A percentile compares a stretch with the other conserved stretches of the same genome.
These are phyloP conservation scores for Rhytidhysteron rufulum DNA, from an alignment of 2,329 filamentous ascomycete species.

Conservation along the genomic window DNA sequence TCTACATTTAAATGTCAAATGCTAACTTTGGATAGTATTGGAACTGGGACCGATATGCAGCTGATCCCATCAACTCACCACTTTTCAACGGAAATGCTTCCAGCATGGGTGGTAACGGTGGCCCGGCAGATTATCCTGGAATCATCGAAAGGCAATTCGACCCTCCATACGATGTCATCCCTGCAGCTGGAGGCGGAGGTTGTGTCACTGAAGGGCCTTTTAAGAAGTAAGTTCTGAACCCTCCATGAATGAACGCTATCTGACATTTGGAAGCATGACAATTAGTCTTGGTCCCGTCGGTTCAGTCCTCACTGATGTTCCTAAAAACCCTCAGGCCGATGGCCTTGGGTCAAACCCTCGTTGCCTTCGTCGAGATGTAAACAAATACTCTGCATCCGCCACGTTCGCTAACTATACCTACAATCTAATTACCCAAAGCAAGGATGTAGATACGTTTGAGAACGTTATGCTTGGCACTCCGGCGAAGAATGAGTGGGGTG, in stretches of 20 bases:
- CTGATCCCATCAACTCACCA: slow-evolving; percentile 42
- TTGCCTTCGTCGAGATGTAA: slow-evolving; percentile 34
- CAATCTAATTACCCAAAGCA: slow-evolving; percentile 12
- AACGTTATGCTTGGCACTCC: slow-evolving; percentile 33
- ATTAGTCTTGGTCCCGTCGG: slow-evolving; percentile 46
- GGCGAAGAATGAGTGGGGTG: slow-evolving; percentile 25
- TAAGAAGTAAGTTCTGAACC: slow-evolving; percentile 27
- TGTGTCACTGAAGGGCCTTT: slow-evolving; percentile 51
- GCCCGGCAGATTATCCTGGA: slow-evolving; percentile 13
- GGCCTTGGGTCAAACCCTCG: slow-evolving; percentile 24
- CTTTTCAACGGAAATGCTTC: slow-evolving; percentile 54
- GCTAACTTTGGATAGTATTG: slow-evolving; percentile 34
- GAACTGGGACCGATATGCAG: slow-evolving; percentile 45
- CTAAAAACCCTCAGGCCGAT: slow-evolving; percentile 22
- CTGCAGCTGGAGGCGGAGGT: slow-evolving; percentile 50
- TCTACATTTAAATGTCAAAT: neutral
- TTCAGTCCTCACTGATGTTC: slow-evolving; percentile 22
- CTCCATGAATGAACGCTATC: neutral
- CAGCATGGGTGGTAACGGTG: slow-evolving; percentile 44
- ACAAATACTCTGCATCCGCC: slow-evolving; percentile 13
- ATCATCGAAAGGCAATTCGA: slow-evolving; percentile 10
- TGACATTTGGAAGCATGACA: slow-evolving; percentile 12
- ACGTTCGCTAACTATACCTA: slow-evolving; percentile 17
- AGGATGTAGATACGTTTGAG: slow-evolving; percentile 31
- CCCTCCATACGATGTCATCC: slow-evolving; percentile 31